phyloP scores from a whole-genome alignment of 352 stramenopile genomes.

The Pythium periplocum region DNA sequence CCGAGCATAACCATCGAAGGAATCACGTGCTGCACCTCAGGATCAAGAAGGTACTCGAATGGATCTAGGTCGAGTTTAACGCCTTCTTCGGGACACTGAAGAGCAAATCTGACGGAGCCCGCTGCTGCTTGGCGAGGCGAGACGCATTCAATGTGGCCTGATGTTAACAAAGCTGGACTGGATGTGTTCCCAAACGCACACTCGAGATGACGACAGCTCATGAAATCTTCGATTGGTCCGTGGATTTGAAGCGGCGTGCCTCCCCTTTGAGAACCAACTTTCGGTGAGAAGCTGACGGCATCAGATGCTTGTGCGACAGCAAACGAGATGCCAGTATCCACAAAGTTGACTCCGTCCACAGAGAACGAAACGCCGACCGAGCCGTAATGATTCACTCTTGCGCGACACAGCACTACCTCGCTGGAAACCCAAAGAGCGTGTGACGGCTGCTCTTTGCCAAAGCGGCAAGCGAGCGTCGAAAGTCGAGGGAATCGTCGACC shows the following conservation, averaged over 20 bases:
- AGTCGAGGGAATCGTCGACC: constrained; percentile 36
- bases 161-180: not conserved
- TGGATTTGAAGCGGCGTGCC: not conserved
- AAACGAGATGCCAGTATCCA: constrained; percentile 24
- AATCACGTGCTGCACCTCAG: constrained; percentile 7
- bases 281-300: not conserved
- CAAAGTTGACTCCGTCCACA: constrained; percentile 45
- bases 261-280: not conserved
- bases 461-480: constrained; percentile 32
- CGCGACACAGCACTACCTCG: constrained; percentile 8
- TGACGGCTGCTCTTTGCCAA: constrained; percentile 19
- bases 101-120: no score
- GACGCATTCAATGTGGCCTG: constrained; percentile 2
- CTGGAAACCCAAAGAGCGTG: constrained; percentile 14
- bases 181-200: constrained; percentile 10
- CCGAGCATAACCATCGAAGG: constrained; percentile 7
- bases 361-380: constrained; percentile 22
- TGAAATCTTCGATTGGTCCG: not conserved
- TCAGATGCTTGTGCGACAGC: constrained; percentile 14
- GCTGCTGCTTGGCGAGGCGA: not conserved
- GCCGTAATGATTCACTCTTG: not conserved
- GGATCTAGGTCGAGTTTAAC: constrained; percentile 1
- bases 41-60: constrained; percentile 1
- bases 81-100: constrained; percentile 1
- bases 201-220: constrained; percentile 5